Base-by-base conservation (phyloP, 257 asterid species). In the Solanum gracilifrons region DNA sequence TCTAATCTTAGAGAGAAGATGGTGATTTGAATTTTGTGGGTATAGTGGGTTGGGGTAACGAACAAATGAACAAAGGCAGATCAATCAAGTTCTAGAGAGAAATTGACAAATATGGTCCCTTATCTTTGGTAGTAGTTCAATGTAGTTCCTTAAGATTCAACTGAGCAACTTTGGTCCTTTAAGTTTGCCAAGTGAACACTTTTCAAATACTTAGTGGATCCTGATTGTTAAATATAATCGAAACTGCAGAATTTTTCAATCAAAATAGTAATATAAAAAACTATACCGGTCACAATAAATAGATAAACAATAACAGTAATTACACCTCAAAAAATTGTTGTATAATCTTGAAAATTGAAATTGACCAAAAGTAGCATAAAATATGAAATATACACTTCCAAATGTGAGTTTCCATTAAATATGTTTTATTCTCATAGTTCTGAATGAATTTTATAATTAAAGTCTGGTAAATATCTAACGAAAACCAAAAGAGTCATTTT, bases 231-330 rank as follows among this genome's bases (percentile, higher is more conserved):
- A 51, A 6, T 18, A 0, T 18, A 16, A 55, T 55, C 2, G 11
- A 0, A 55, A 55, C 2, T 55, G 4, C 25, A 55, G 66, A 20
- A 20, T 7, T 55, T 55, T 55, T 20, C 66, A 58, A 20, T 5
- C 12, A 20, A 58, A 55, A 46, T 13, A 4, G 23, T 0, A 5
- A 48, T 18, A 48, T 48, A 5, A 51, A 51, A 51, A 5, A 51
- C 4, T 2, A 51, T 3, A 51, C 23, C 23, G 3, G 0, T 2
- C 9, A 51, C 7, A 5, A 0, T 0, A 48, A 2, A 48, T 2
- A 48, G 21, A 15, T 6, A 51, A 51, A 2, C 23, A 51, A 51
- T 51, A 48, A 5, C 3, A 2, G 1, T 16, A 5, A 48, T 2
- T 48, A 1, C 1, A 55, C 1, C 25, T 3, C 25, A 20, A 55